phyloP scores from a whole-genome alignment of 1,139 yeast genomes.

The Blastobotrys apis region DNA sequence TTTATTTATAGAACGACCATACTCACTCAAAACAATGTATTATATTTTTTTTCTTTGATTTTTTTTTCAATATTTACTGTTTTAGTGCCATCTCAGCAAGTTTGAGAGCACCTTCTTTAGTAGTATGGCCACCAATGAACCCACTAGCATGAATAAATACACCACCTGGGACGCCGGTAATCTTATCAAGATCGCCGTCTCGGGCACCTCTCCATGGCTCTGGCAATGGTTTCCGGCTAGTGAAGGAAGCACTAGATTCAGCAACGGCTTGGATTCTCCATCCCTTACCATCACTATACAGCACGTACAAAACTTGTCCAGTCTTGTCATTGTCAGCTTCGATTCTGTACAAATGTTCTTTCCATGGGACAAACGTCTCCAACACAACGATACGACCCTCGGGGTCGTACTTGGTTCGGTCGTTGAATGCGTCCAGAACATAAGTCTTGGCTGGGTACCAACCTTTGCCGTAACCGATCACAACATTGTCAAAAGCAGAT shows the following conservation, averaged over 20 bases:
- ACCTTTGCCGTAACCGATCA: slow-evolving; percentile 70
- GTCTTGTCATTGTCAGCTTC: slow-evolving; percentile 54
- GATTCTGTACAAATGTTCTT: slow-evolving; percentile 76
- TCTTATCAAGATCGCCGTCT: slow-evolving; percentile 70
- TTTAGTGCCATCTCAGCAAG: slow-evolving; percentile 60
- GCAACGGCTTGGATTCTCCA: slow-evolving; percentile 96
- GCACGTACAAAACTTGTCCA: slow-evolving; percentile 67
- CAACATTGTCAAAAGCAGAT: slow-evolving; percentile 59
- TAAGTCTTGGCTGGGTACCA: slow-evolving; percentile 88
- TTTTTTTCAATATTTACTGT: no score
- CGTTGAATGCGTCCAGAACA: slow-evolving; percentile 64
- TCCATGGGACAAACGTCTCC: slow-evolving; percentile 85
- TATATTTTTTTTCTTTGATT: no score
- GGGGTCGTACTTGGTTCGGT: slow-evolving; percentile 32
- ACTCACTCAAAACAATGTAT: no score
- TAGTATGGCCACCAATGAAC: slow-evolving; percentile 89
- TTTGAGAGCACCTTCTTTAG: slow-evolving; percentile 70
- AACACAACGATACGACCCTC: slow-evolving; percentile 73
- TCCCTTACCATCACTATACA: slow-evolving; percentile 67
- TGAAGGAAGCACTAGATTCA: slow-evolving; percentile 66
- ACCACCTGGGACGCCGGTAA: slow-evolving; percentile 74
- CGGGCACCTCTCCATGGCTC: slow-evolving; percentile 92
- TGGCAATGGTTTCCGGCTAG: slow-evolving; percentile 81
- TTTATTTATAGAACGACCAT: no score
- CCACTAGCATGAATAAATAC: slow-evolving; percentile 96